Evolutionary conservation across 129 eudicot species (phyloP), one percentile per base, ranked within the genome.

Genomic region (Helichrysum umbraculigerum): DNA sequence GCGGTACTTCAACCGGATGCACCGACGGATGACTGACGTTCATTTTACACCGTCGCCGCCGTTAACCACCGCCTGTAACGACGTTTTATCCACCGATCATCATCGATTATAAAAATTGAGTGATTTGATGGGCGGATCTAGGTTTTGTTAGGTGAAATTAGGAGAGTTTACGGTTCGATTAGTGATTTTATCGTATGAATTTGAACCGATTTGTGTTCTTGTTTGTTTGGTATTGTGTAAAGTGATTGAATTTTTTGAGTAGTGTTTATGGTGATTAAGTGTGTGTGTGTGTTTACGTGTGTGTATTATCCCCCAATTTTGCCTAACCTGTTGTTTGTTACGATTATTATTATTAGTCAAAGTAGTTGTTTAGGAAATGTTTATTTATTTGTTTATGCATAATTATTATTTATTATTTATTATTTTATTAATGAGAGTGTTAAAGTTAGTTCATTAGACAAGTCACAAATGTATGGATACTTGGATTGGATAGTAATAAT

Each of bases 1-100:
- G 88, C 58, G 86, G 83, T 80, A 79, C 87, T 73, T 85, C 96
- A 14, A 87, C 88, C 29, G 96, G 96, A 80, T 90, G 96, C 56
- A 90, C 92, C 66, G 92, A 81, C 78, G 87, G 88, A 75, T 87
- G 88, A 70, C 92, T 90, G 65, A 83, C 84, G 79, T 82, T 90
- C 96, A 90, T 90, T 44, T 82, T 78, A 66, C 29, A 6, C 72
- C 72, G 39, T 73, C 78, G 72, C 72, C 72, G 39, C 74, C 80
- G 70, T 1, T 33, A 67, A 69, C 68, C 80, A 64, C 83, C 70
- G 56, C 76, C 70, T 41, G 82, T 42, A 72, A 66, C 71, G 78
- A 82, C 79, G 70, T 16, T 34, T 64, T 71, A 76, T 62, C 70
- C 64, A 76, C 74, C 68, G 81, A 70, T 52, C 62, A 63, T 75